phyloP scores from a whole-genome alignment of 1,139 yeast species.

The Eremothecium sinecaudum region DNA sequence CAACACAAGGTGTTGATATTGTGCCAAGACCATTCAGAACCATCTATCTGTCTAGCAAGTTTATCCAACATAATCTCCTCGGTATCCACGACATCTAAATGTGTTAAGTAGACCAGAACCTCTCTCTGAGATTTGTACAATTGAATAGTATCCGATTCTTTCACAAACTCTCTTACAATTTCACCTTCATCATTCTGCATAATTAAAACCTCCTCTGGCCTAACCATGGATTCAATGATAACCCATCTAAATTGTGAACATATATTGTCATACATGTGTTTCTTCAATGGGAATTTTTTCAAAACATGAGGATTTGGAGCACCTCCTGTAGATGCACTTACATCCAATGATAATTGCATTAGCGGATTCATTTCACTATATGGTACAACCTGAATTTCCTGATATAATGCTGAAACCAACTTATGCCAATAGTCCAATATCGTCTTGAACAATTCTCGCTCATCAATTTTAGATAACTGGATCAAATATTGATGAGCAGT shows the following conservation, averaged over 20 bases:
- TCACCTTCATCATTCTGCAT: conserved; percentile 99
- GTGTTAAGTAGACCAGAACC: conserved; percentile 88
- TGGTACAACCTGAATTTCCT: conserved; percentile 78
- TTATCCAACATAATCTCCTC: conserved; percentile 89
- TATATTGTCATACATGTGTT: conserved; percentile 67
- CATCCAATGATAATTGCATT: conserved; percentile 56
- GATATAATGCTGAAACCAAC: conserved; percentile 69
- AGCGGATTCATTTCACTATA: conserved; percentile 62
- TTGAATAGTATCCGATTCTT: conserved; percentile 94
- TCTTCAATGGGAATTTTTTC: conserved; percentile 71
- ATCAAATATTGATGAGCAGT: conserved; percentile 74
- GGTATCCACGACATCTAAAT: conserved; percentile 88
- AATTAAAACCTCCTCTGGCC: conserved; percentile 94
- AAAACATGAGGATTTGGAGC: conserved; percentile 79
- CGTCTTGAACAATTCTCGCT: conserved; percentile 89
- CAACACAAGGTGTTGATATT: conserved; percentile 94
- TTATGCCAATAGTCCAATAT: conserved; percentile 91
- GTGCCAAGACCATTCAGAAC: conserved; percentile 98
- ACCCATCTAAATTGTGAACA: conserved; percentile 79
- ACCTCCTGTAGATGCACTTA: conserved; percentile 48
- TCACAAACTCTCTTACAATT: conserved; percentile 93
- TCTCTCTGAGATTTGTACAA: conserved; percentile 93
- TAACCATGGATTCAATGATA: conserved; percentile 92
- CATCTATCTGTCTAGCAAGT: conserved; percentile 86
- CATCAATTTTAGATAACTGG: conserved; percentile 83